These are phyloP conservation scores for Oleoguttula mirabilis DNA, from an alignment of 495 filamentous ascomycete species.

Conservation along the genomic window DNA sequence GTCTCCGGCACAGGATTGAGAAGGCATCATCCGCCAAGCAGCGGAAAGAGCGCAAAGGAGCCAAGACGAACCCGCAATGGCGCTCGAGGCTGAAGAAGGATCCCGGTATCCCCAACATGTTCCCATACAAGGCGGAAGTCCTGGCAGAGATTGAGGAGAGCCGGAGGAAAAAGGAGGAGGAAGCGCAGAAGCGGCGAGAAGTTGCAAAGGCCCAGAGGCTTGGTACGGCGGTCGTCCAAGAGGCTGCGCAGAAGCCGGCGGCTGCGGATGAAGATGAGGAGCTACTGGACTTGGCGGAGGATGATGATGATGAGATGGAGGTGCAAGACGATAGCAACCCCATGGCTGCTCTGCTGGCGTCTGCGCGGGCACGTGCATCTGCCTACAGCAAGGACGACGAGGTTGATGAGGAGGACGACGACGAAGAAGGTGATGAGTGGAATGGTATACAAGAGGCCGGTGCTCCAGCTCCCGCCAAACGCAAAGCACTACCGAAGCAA, in stretches of 20 bases:
- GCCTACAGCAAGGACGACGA: conserved; percentile 51
- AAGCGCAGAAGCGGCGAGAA: conserved; percentile 55
- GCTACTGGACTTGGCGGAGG: conserved; percentile 21
- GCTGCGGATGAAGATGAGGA: conserved; percentile 31
- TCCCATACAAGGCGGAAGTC: conserved; percentile 94
- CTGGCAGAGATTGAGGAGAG: conserved; percentile 88
- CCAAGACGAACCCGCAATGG: conserved; percentile 96
- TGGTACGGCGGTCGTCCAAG: conserved; percentile 29
- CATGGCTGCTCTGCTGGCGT: conserved; percentile 88
- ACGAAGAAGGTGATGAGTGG: conserved; percentile 36
- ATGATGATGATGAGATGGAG: conserved; percentile 40
- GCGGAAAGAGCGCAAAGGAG: conserved; percentile 72
- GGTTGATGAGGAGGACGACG: conserved; percentile 34
- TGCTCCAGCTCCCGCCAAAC: conserved; percentile 27
- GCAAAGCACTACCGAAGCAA: conserved; percentile 68
- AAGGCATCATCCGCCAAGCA: conserved; percentile 87
- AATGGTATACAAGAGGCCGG: conserved; percentile 27
- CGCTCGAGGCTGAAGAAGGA: conserved; percentile 88
- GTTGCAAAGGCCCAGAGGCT: conserved; percentile 53
- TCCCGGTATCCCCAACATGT: conserved; percentile 91
- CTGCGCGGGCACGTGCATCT: conserved; percentile 71
- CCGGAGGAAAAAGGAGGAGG: conserved; percentile 66
- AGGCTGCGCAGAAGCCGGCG: conserved; percentile 28
- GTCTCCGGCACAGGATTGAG: conserved; percentile 88
- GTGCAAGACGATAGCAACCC: conserved; percentile 51